Evolutionary conservation across 371 early-diverging fungal genomes (phyloP), one percentile per base, ranked within the genome.

Genomic region (Syncephalis plumigaleata): DNA sequence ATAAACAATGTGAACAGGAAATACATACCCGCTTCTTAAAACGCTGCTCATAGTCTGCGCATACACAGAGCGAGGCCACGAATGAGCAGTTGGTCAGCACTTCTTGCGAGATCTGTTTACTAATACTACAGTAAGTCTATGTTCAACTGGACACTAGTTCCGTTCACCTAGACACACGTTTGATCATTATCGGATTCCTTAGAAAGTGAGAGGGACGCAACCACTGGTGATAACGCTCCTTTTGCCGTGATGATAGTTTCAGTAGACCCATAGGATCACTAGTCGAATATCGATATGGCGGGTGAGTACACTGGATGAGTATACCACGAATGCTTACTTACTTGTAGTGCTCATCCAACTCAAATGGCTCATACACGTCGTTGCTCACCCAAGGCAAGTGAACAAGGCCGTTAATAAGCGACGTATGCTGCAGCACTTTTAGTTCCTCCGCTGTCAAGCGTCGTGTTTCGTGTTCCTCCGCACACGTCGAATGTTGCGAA

Each of bases 71-170:
- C 20, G 89, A 87, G 1, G 91, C 88, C 3, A 92, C 91, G 61
- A 92, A 88, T 9, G 91, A 90, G 56, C 92, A 92, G 62, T 92
- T 89, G 1, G 87, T 88, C 1, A 92, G 90, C 18, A 84, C 71
- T 50, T 90, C 88, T 67, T 88, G 77, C 38, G 79, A 65, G 40
- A 75, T 72, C 44, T 64, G 66, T 27, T 66, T 64, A 44, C 71
- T 64, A 16, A 31, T 7, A 4, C 31, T 31, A 11, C 11, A 3
- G 31, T 39, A 23, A 18, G 15, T 11, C 11, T 7, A 39, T 16
- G 54, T 58, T 3, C 50, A 45, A n/a, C n/a, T n/a, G n/a, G n/a
- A n/a, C n/a, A n/a, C n/a, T n/a, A n/a, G n/a, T n/a, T n/a, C n/a
- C n/a, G n/a, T n/a, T n/a, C n/a, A n/a, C 60, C 77, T 73, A 9